These are phyloP conservation scores for Agrostemma githago DNA, from an alignment of 148 eudicot genomes.

Conservation along the genomic window DNA sequence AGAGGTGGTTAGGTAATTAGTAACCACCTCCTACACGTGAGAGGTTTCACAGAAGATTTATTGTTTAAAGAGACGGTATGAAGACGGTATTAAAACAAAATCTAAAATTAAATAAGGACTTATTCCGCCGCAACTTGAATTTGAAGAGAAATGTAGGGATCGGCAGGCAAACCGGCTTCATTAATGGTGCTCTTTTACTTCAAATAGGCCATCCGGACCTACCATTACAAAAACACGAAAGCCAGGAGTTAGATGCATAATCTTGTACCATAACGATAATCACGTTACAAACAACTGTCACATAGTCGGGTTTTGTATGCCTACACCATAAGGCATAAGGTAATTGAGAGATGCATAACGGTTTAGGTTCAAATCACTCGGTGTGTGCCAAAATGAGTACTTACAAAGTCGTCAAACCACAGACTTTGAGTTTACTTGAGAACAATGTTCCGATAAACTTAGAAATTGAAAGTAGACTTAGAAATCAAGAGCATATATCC, in stretches of 20 bases:
- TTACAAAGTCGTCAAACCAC: background rate
- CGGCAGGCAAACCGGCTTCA: constrained; percentile 9
- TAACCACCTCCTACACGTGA: too few relatives aligned
- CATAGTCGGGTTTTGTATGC: too few relatives aligned
- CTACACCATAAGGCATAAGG: background rate
- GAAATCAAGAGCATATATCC: too few relatives aligned
- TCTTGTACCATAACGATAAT: background rate
- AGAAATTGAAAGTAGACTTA: too few relatives aligned
- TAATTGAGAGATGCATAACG: background rate
- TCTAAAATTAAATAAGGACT: background rate
- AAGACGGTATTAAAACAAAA: too few relatives aligned
- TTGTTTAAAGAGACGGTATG: too few relatives aligned
- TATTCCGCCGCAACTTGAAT: constrained; percentile 3
- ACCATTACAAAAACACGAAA: constrained; percentile 15
- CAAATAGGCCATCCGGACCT: constrained; percentile 85
- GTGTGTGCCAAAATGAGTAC: background rate
- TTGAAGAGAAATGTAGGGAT: constrained; percentile 9
- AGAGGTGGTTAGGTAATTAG: too few relatives aligned
- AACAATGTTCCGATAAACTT: background rate
- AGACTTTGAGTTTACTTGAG: too few relatives aligned
- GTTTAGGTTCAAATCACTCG: background rate
- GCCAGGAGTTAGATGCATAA: background rate
- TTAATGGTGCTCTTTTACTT: constrained; percentile 43
- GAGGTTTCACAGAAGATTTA: too few relatives aligned
- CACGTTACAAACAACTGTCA: background rate